Base-by-base conservation (phyloP, 805 yeast species). In the Dipodascus albidus region DNA sequence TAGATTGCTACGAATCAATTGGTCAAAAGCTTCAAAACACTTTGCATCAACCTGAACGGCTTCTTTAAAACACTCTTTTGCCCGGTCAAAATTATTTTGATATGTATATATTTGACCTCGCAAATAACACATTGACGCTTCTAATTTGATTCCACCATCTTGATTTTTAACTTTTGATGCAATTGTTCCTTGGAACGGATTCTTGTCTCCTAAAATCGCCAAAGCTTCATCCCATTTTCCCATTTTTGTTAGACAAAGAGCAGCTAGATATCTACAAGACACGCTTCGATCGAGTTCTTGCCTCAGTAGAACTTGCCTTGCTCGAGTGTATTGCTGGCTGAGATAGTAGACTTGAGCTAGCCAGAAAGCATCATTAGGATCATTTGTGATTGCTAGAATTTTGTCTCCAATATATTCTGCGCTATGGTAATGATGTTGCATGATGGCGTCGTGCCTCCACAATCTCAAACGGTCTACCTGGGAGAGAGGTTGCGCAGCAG, bases 341-440 rank as follows among this genome's bases (percentile, higher is more conserved):
- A 81, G 73, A 66, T 81, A 87, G 65, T 85, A 82, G 2, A 86
- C 95, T 70, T 91, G 96, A 0, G 96, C 96, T 27, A 91, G 74
- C 96, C 97, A 90, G 67, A 88, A 91, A 9, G 96, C 96, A 65
- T 91, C 98, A 62, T 84, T 87, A 14, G 96, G 85, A 63, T 90
- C 96, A 55, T 62, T 76, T 0, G 97, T 89, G 56, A 93, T 70
- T 0, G 89, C 79, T 47, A 87, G 75, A 4, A 93, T 87, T 62
- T 90, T 91, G 69, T 93, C 96, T 15, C 96, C 98, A 23, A 93
- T 78, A 64, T 82, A 88, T 61, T 85, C 91, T 0, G 98, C 97
- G 0, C 97, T 87, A 48, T 76, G 76, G 66, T 87, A 87, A 57
- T 89, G 95, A 65, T 90, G 97, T 61, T 90, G 96, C 83, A 85